Evolutionary conservation across 2,329 filamentous ascomycete genomes (phyloP).

Genomic region (Thielaviopsis punctulata): DNA sequence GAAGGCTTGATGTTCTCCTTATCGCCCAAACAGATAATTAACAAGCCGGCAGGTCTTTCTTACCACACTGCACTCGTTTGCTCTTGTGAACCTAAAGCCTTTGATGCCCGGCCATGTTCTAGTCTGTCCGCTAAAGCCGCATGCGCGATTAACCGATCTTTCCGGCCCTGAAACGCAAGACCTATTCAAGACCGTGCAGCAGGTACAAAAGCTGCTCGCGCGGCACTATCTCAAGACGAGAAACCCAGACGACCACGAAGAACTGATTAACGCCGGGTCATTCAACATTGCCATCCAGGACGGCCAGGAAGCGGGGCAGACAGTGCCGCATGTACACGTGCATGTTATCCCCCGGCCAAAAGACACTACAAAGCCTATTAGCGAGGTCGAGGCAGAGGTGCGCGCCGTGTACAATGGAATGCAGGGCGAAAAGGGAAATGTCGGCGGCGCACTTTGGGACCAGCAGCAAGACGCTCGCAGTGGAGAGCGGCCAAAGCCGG

Average conservation of each 20-base stretch:
- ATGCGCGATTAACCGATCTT: slow-evolving; percentile 61
- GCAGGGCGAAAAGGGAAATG: slow-evolving; percentile 70
- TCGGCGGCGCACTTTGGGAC: slow-evolving; percentile 54
- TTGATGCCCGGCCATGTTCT: slow-evolving; percentile 87
- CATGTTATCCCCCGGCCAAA: slow-evolving; percentile 69
- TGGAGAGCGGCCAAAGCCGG: slow-evolving; percentile 28
- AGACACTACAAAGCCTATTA: slow-evolving; percentile 24
- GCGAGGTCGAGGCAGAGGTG: slow-evolving; percentile 25
- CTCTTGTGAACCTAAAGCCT: slow-evolving; percentile 88
- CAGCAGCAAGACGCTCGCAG: slow-evolving; percentile 13
- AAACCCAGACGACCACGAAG: slow-evolving; percentile 19
- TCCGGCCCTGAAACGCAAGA: slow-evolving; percentile 54
- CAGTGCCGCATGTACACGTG: slow-evolving; percentile 81
- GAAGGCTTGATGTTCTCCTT: slow-evolving; percentile 3
- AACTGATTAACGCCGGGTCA: slow-evolving; percentile 39
- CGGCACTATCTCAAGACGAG: slow-evolving; percentile 29
- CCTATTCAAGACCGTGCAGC: slow-evolving; percentile 74
- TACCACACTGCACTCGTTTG: slow-evolving; percentile 61
- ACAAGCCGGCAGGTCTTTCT: slow-evolving; percentile 57
- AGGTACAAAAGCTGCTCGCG: slow-evolving; percentile 60
- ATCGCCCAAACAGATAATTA: background rate
- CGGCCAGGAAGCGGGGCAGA: slow-evolving; percentile 77
- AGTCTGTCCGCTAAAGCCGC: slow-evolving; percentile 53
- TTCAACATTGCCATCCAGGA: slow-evolving; percentile 96
- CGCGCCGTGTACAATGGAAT: slow-evolving; percentile 72